Evolutionary conservation across 2,329 filamentous ascomycete species (phyloP), one percentile per base, ranked within the genome.

Genomic region (Penicillium sp.): DNA sequence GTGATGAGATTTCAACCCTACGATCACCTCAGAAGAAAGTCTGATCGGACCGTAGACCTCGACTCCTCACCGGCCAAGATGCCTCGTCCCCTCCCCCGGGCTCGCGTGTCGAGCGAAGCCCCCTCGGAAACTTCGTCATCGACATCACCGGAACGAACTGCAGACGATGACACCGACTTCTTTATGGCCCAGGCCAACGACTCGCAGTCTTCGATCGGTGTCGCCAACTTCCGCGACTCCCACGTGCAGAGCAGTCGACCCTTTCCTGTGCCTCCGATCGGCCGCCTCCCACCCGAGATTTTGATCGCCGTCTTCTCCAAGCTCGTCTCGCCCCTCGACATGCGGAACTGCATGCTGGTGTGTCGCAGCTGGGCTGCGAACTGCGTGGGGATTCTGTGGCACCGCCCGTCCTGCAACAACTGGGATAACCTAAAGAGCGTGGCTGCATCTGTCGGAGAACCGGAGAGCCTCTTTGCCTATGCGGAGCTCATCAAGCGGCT

Each of bases 341-440:
- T 96, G 62, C 82, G 90, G 61, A 87, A 86, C 72, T 95, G 89
- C 73, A 92, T 97, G 89, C 79, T 94, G 58, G 92, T 96, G n/a
- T 96, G 87, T 66, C 92, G 91, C 72, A 84, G 87, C 56, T 99
- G 94, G 94, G 89, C 94, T 25, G 81, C 88, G 57, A 96, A 96
- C 68, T 87, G 89, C 46, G 94, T 97, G 61, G 92, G 94, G 57
- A 81, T 96, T 59, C 80, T 99, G 20, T 99, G 94, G 94, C 92
- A 96, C 71, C 83, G 94, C 35, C 94, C 94, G 1, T 86, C 90
- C 25, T 97, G 94, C 75, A 91, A 88, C 64, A 90, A 85, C 63
- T 96, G 90, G 88, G 74, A 80, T 11, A 91, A 91, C 67, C 84
- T 96, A 63, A 79, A 85, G 64, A 87, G 78, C 60, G 94, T 99